Conservation (phyloP, 352 stramenopile species). For the Globisporangium carolinianum region DNA sequence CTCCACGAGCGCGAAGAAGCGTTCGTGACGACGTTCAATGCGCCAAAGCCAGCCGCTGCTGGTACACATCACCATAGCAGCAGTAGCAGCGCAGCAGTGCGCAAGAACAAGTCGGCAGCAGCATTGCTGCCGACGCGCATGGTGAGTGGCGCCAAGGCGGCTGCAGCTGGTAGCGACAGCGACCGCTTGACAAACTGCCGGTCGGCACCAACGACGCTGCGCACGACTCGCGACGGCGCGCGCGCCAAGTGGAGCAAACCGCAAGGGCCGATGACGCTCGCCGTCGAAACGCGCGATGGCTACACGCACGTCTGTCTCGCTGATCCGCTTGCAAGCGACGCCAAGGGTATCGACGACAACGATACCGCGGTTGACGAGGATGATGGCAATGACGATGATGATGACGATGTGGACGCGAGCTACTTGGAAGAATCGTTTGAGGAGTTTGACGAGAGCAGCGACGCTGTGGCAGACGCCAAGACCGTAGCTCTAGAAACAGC, state of each 20-base stretch:
- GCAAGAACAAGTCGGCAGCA: conserved; percentile 41
- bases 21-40: conserved; percentile 80
- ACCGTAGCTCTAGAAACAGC: neutral
- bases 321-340: neutral
- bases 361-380: conserved; percentile 8
- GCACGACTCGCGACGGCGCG: conserved; percentile 5
- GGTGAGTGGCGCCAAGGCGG: neutral
- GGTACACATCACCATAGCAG: neutral
- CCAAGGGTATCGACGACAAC: neutral
- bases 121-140: conserved; percentile 33
- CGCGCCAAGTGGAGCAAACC: conserved; percentile 57
- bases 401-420: conserved; percentile 36
- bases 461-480: conserved; percentile 5
- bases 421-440: conserved; percentile 85
- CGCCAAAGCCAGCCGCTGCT: conserved; percentile 13
- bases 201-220: conserved; percentile 38
- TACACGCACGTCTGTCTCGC: conserved; percentile 24
- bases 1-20: conserved; percentile 61
- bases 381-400: conserved; percentile 11
- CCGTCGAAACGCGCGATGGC: conserved; percentile 29
- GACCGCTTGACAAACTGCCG: conserved; percentile 20
- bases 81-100: conserved; percentile 5
- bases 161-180: neutral
- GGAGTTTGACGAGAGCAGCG: conserved; percentile 56
- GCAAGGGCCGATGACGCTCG: conserved; percentile 32